These are phyloP conservation scores for Astrocystis sublimbata DNA, from an alignment of 495 filamentous ascomycete genomes.

Conservation along the genomic window DNA sequence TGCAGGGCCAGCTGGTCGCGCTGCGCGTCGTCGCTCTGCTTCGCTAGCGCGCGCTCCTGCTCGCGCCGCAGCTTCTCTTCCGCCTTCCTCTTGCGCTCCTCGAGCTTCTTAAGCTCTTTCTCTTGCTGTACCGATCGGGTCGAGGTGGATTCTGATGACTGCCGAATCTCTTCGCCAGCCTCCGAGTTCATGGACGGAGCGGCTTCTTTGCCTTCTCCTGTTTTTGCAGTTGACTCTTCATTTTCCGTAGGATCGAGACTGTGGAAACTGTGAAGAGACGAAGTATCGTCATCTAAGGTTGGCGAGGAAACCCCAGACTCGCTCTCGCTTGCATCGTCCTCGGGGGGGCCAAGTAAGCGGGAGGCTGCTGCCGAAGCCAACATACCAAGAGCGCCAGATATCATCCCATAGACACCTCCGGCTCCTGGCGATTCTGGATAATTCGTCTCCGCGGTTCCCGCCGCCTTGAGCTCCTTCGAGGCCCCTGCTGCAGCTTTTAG, in stretches of 20 bases:
- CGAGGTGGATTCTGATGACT: conserved; percentile 32
- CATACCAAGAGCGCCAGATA: conserved; percentile 44
- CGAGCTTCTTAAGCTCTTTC: conserved; percentile 73
- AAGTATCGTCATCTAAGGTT: conserved; percentile 28
- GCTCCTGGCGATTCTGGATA: conserved; percentile 47
- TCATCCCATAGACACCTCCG: conserved; percentile 53
- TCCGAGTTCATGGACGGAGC: conserved; percentile 26
- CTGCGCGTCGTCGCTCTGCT: conserved; percentile 39
- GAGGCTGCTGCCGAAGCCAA: conserved; percentile 46
- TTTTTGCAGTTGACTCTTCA: conserved; percentile 25
- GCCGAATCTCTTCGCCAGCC: conserved; percentile 8
- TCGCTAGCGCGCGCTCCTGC: conserved; percentile 46
- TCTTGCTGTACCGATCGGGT: conserved; percentile 53
- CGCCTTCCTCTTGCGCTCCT: conserved; percentile 66
- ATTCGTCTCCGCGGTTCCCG: neutral
- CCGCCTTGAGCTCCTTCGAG: neutral
- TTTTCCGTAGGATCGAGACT: conserved; percentile 30
- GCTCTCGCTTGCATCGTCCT: conserved; percentile 38
- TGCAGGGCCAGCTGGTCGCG: conserved; percentile 50
- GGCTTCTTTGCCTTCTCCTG: conserved; percentile 28
- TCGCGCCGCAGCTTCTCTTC: conserved; percentile 65
- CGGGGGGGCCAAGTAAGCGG: conserved; percentile 35
- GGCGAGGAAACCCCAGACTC: conserved; percentile 24
- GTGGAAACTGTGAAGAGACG: conserved; percentile 47
- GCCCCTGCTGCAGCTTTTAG: neutral